Conservation (phyloP, 768 basidiomycete species). For the Cystoderma amianthinum region DNA sequence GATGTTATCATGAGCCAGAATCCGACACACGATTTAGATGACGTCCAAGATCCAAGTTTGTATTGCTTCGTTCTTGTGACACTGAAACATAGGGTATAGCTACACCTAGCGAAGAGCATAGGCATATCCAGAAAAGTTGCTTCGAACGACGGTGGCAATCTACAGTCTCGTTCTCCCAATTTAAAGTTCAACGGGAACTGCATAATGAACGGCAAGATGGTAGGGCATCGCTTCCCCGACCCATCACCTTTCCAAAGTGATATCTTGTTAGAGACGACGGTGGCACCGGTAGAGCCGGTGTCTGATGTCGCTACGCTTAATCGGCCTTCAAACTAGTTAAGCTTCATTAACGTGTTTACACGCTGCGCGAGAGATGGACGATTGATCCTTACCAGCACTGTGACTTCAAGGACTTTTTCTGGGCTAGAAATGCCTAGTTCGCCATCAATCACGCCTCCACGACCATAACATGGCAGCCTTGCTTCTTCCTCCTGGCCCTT, state of each 20-base stretch:
- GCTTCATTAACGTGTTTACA: too few relatives aligned
- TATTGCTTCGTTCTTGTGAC: conserved; percentile 22
- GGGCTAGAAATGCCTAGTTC: conserved; percentile 24
- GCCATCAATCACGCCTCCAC: conserved; percentile 23
- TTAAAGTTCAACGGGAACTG: conserved; percentile 25
- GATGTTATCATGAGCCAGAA: not conserved
- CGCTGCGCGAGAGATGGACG: not conserved
- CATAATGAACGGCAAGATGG: conserved; percentile 27
- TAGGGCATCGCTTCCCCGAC: conserved; percentile 21
- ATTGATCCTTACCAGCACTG: conserved; percentile 24
- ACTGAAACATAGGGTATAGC: conserved; percentile 25
- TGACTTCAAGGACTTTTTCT: conserved; percentile 22
- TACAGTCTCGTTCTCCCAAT: conserved; percentile 18
- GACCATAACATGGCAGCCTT: conserved; percentile 26
- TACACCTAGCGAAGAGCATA: conserved; percentile 23
- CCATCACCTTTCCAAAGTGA: conserved; percentile 24
- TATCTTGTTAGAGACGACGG: conserved; percentile 19
- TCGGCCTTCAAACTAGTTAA: conserved; percentile 30
- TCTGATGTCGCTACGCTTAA: conserved; percentile 27
- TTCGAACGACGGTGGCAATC: conserved; percentile 32
- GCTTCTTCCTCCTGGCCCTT: conserved; percentile 25
- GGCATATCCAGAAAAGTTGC: conserved; percentile 23
- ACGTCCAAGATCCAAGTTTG: conserved; percentile 25
- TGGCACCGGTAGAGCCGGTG: conserved; percentile 18
- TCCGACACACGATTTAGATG: conserved; percentile 25